Conservation (phyloP, 2,329 filamentous ascomycete genomes). For the Epichloe coenophiala region DNA sequence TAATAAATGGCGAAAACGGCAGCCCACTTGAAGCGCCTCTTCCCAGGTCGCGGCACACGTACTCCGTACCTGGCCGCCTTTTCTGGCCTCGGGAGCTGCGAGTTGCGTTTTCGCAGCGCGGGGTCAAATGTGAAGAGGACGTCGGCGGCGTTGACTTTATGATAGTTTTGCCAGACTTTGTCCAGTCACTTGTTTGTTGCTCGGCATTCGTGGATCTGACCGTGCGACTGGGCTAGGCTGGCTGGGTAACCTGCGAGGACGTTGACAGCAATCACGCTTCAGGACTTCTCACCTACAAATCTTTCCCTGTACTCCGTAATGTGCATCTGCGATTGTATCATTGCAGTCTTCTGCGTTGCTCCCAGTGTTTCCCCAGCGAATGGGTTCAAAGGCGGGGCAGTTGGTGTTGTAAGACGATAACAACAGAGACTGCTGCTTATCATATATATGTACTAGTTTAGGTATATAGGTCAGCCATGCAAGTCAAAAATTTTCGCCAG, state of each 20-base stretch:
- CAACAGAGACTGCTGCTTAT: no score
- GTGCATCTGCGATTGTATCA: background rate
- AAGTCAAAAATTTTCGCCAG: no score
- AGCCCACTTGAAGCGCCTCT: slow-evolving; percentile 3
- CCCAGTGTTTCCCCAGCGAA: background rate
- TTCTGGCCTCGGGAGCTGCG: slow-evolving; percentile 6
- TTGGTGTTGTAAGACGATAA: background rate
- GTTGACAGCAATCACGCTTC: background rate
- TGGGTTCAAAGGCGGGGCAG: background rate
- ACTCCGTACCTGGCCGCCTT: slow-evolving; percentile 4
- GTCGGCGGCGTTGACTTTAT: slow-evolving; percentile 3
- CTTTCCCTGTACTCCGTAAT: background rate
- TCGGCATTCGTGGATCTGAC: background rate
- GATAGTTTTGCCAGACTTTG: background rate
- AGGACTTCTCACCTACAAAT: background rate
- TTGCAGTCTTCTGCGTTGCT: background rate
- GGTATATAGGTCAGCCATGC: no score
- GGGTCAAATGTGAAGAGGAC: slow-evolving; percentile 1
- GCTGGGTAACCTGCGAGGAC: background rate
- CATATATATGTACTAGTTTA: no score
- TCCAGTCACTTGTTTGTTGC: background rate
- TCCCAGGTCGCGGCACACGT: slow-evolving; percentile 1
- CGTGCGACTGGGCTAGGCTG: background rate
- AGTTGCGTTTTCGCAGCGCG: slow-evolving; percentile 1
- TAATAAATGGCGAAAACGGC: slow-evolving; percentile 10